Evolutionary conservation across 1,284 basidiomycete species (phyloP).

Genomic region (Ustilago nuda): DNA sequence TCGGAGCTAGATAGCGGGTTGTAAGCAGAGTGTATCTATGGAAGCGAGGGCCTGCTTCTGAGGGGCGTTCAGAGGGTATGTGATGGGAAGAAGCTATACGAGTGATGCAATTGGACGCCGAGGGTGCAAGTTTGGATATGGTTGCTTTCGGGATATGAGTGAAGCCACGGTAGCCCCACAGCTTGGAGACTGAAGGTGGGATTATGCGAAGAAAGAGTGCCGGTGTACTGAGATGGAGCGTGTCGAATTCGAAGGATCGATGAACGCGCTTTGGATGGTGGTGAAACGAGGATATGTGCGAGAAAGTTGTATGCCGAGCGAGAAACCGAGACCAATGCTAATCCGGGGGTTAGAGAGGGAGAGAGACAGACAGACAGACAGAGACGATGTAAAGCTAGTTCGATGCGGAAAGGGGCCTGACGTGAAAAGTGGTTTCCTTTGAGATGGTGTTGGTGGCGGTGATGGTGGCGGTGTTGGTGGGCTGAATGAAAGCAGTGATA

Average conservation of each 20-base stretch:
- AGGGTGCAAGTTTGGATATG: not conserved
- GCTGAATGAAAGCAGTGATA: not conserved
- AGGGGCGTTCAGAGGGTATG: not conserved
- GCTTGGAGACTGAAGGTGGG: not conserved
- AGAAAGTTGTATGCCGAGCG: conserved; percentile 1
- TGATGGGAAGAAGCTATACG: not conserved
- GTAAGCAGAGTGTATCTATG: not conserved
- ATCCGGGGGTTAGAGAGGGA: not conserved
- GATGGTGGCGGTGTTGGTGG: conserved; percentile 1
- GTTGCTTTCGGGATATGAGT: not conserved
- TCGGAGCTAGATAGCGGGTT: not conserved
- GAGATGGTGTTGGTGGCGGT: not conserved
- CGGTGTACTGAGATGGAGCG: not conserved
- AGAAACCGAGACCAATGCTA: not conserved
- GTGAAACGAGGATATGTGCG: not conserved
- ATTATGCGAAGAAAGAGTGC: not conserved
- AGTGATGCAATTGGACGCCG: conserved; percentile 7
- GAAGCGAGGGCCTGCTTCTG: not conserved
- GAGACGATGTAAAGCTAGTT: not conserved
- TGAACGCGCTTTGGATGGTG: not conserved
- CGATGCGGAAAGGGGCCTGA: not conserved
- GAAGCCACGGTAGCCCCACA: not conserved
- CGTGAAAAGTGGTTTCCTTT: not conserved
- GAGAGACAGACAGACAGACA: too few relatives aligned
- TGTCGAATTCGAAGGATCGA: not conserved